phyloP scores from a whole-genome alignment of 441 rosid species.

The Raphanus hybrid region DNA sequence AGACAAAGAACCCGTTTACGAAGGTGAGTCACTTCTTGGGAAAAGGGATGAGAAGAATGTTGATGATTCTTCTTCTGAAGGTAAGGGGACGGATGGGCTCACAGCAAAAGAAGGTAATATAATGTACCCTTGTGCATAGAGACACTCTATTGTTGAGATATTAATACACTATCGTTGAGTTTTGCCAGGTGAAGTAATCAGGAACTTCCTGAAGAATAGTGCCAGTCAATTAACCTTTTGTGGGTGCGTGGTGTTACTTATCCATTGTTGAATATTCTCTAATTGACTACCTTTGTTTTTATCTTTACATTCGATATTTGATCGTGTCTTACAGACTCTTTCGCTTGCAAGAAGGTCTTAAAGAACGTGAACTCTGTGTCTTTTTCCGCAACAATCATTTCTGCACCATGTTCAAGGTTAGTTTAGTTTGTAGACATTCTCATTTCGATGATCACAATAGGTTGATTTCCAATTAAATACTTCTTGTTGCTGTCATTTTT shows the following conservation, averaged over 20 bases:
- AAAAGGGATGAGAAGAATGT: slow-evolving; percentile 64
- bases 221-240: slow-evolving; percentile 89
- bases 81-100: slow-evolving; percentile 58
- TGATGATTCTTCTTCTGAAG: slow-evolving; percentile 45
- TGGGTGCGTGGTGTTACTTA: slow-evolving; percentile 60
- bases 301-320: slow-evolving; percentile 26
- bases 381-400: slow-evolving; percentile 98
- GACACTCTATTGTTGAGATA: slow-evolving; percentile 5
- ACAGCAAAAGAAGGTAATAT: slow-evolving; percentile 73
- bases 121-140: slow-evolving; percentile 10
- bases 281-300: slow-evolving; percentile 11
- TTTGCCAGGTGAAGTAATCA: slow-evolving; percentile 76
- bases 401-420: slow-evolving; percentile 99
- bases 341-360: slow-evolving; percentile 87
- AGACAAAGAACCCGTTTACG: slow-evolving; percentile 86
- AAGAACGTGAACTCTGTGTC: slow-evolving; percentile 96
- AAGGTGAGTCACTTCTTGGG: slow-evolving; percentile 96
- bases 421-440: slow-evolving; percentile 34
- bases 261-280: slow-evolving; percentile 26
- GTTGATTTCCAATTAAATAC: slow-evolving; percentile 9
- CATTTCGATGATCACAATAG: slow-evolving; percentile 1
- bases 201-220: slow-evolving; percentile 77
- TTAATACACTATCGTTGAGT: slow-evolving; percentile 33
- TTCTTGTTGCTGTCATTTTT: slow-evolving; percentile 31
- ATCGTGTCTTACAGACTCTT: slow-evolving; percentile 66